Percentiles rank a stretch among this genome's conserved stretches.
phyloP scores from a whole-genome alignment of 805 yeast genomes.

The Cyberlindnera bimundalis region DNA sequence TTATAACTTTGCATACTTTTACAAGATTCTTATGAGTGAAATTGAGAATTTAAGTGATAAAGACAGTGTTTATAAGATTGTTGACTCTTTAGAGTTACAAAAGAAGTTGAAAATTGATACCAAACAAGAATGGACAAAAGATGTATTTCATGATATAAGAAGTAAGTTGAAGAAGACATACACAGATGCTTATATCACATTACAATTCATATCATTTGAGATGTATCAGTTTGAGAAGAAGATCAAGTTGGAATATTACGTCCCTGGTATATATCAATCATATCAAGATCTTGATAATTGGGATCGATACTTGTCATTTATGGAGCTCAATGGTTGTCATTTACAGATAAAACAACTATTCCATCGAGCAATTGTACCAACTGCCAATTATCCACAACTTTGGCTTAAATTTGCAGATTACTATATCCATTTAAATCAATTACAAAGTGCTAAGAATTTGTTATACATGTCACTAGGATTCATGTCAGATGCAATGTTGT shows the following conservation, averaged over 20 bases:
- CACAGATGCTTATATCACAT: conserved; percentile 51
- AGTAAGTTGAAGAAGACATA: conserved; percentile 43
- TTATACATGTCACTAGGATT: conserved; percentile 35
- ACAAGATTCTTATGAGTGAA: conserved; percentile 36
- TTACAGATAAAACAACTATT: conserved; percentile 32
- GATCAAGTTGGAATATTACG: conserved; percentile 37
- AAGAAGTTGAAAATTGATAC: conserved; percentile 23
- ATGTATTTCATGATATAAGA: conserved; percentile 29
- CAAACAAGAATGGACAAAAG: conserved; percentile 5
- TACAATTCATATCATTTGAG: conserved; percentile 50
- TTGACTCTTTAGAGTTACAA: conserved; percentile 17
- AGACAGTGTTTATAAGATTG: conserved; percentile 13
- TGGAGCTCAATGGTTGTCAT: conserved; percentile 36
- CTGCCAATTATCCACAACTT: conserved; percentile 42
- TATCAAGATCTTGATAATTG: conserved; percentile 54
- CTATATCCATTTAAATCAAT: conserved; percentile 30
- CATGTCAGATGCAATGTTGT: conserved; percentile 23
- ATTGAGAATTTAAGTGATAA: conserved; percentile 16
- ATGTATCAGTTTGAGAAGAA: conserved; percentile 47
- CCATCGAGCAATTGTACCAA: conserved; percentile 45
- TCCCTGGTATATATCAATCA: conserved; percentile 30
- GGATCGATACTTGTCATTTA: conserved; percentile 52
- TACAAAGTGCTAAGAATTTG: conserved; percentile 37
- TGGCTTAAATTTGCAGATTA: conserved; percentile 51
- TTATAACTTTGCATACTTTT: conserved; percentile 49